These are phyloP conservation scores for Boletus patriciae DNA, from an alignment of 768 basidiomycete genomes.

Conservation along the genomic window DNA sequence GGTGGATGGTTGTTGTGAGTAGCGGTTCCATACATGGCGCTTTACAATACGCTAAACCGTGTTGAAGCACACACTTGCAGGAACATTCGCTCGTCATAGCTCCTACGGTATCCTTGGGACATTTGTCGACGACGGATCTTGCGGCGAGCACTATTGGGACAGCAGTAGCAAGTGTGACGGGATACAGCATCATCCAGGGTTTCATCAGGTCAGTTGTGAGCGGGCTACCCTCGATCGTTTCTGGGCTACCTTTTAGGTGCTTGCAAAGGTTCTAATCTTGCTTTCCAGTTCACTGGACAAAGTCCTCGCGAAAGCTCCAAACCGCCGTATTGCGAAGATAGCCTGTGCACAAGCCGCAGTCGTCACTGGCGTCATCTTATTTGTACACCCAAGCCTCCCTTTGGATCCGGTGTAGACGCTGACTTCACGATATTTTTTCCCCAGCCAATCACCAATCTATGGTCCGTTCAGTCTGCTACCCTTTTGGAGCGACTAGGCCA, in stretches of 20 bases:
- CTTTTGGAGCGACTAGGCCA: slow-evolving; percentile 40
- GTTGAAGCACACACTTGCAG: slow-evolving; percentile 19
- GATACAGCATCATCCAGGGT: slow-evolving; percentile 43
- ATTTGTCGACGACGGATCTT: slow-evolving; percentile 52
- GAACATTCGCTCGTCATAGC: slow-evolving; percentile 28
- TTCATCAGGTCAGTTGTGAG: slow-evolving; percentile 38
- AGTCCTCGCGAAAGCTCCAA: slow-evolving; percentile 13
- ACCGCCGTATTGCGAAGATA: slow-evolving; percentile 15
- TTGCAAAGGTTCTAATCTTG: slow-evolving; percentile 12
- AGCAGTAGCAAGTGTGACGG: slow-evolving; percentile 43
- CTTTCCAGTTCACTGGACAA: slow-evolving; percentile 21
- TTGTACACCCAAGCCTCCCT: slow-evolving; percentile 13
- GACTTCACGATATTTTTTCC: not conserved
- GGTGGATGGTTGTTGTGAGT: slow-evolving; percentile 25
- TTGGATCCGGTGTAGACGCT: not conserved
- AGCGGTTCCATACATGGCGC: not conserved
- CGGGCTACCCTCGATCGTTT: not conserved
- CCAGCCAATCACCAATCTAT: slow-evolving; percentile 26
- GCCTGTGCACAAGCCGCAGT: slow-evolving; percentile 20
- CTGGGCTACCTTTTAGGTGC: not conserved
- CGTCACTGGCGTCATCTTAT: slow-evolving; percentile 24
- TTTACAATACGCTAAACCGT: not conserved
- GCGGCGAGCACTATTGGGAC: slow-evolving; percentile 48
- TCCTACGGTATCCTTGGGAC: slow-evolving; percentile 45
- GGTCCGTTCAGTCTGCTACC: slow-evolving; percentile 29